phyloP scores from a whole-genome alignment of 2,329 filamentous ascomycete species.

The Stagonosporopsis rhizophila region DNA sequence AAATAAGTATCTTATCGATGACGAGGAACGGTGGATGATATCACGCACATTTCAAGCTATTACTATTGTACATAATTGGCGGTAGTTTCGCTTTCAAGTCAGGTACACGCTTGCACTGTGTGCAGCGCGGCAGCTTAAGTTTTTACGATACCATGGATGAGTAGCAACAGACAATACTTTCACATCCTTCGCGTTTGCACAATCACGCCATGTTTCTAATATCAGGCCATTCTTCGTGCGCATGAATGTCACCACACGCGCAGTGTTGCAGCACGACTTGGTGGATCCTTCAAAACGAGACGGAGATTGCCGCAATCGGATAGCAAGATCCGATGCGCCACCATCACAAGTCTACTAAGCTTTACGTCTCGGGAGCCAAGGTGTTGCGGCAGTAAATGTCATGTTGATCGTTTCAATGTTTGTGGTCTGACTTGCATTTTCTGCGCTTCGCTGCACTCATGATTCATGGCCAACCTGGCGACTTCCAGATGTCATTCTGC shows the following conservation, averaged over 20 bases:
- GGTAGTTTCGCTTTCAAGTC: not conserved
- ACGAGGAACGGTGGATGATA: not conserved
- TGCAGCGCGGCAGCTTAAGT: not conserved
- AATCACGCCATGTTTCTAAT: not conserved
- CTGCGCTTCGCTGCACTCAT: not conserved
- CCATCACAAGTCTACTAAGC: conserved; percentile 7
- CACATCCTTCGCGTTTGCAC: not conserved
- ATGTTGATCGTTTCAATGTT: not conserved
- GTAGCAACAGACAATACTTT: not conserved
- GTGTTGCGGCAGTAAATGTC: not conserved
- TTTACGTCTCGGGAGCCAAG: conserved; percentile 14
- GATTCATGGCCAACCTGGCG: not conserved
- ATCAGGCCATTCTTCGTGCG: conserved; percentile 1
- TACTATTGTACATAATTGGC: conserved; percentile 16
- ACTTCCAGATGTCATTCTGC: no score
- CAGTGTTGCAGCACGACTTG: not conserved
- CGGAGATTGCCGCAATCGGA: not conserved
- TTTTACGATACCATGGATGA: conserved; percentile 16
- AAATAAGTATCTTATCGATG: not conserved
- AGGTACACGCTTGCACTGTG: conserved; percentile 6
- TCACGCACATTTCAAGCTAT: conserved; percentile 11
- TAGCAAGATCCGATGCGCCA: not conserved
- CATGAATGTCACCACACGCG: conserved; percentile 6
- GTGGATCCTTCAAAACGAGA: conserved; percentile 2
- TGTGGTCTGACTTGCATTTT: not conserved